Base-by-base conservation (phyloP, 2,329 filamentous ascomycete species). In the Colletotrichum tamarilloi region DNA sequence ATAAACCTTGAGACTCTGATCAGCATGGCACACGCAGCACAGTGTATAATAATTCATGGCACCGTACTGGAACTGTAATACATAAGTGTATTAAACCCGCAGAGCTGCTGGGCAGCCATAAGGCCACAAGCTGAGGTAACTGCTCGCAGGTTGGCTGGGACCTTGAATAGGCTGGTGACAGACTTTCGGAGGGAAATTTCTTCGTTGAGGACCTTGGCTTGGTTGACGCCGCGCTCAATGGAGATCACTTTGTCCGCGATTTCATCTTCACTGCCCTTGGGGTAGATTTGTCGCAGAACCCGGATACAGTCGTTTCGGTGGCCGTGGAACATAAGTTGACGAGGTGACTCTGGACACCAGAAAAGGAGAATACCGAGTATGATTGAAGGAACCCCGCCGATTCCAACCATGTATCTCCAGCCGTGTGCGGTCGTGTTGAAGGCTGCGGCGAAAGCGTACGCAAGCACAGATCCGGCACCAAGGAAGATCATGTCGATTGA, bases 61-160 rank as follows among this genome's bases (percentile, higher is more conserved):
- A 35, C 32, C 32, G 32, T 35, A 35, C 32, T 35, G 32, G 32
- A 35, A 35, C 70, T 75, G 9, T 75, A 74, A 28, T 75, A 75
- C 73, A 75, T 75, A 4, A 75, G 42, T 0, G 70, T 74, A 22
- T 75, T 75, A 32, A 75, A 74, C 3, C 76, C 75, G 52, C 74
- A 77, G 16, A 76, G 66, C 12, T 77, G 75, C 5, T 80, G 82
- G 19, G 84, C 81, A 1, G 83, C 84, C 85, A 86, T 86, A 14
- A 86, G 73, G 1, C 82, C 80, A 60, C 85, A 86, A 2, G 84
- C 85, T 28, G 79, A 78, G 35, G 86, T 76, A 5, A 85, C 77
- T 0, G 85, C 84, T 22, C 85, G 81, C 16, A 82, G 79, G 35
- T 84, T 85, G 8, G 78, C 73, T 0, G 80, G 80, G 6, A 80